These are phyloP conservation scores for Excoecaria cochinchinensis DNA, from an alignment of 345 rosid genomes.

Conservation along the genomic window DNA sequence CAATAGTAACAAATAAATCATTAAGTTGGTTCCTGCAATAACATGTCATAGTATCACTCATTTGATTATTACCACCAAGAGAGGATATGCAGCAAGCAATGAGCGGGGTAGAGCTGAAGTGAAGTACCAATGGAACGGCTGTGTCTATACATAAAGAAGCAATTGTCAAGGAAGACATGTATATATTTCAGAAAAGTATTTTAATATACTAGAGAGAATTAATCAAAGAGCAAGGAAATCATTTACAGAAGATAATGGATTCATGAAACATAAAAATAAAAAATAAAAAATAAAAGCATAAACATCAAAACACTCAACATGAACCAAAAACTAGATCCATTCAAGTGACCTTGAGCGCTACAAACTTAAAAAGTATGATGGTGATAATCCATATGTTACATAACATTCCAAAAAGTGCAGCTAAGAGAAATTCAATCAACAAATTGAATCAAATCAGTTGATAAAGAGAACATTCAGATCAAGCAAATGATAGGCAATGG, in stretches of 20 bases:
- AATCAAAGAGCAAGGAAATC: background rate
- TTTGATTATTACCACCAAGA: conserved; percentile 64
- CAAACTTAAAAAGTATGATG: background rate
- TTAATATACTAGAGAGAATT: background rate
- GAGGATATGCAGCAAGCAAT: conserved; percentile 84
- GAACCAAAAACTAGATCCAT: background rate
- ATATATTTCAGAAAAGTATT: background rate
- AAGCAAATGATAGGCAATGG: background rate
- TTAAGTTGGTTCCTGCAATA: background rate
- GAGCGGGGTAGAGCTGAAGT: conserved; percentile 93
- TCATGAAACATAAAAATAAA: background rate
- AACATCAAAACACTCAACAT: conserved; percentile 1
- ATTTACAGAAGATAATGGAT: background rate
- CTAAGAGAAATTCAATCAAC: background rate
- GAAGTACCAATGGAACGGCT: conserved; percentile 88
- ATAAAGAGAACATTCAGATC: background rate
- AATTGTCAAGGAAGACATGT: conserved; percentile 38
- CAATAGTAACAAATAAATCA: background rate
- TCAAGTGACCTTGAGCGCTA: background rate
- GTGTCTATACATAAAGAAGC: conserved; percentile 53
- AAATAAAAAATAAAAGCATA: background rate
- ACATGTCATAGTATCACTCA: background rate
- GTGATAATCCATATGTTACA: background rate
- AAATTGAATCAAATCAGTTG: background rate
- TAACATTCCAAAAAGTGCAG: background rate